Base-by-base conservation (phyloP, 2,329 filamentous ascomycete genomes). In the Leptodontidium sp. region DNA sequence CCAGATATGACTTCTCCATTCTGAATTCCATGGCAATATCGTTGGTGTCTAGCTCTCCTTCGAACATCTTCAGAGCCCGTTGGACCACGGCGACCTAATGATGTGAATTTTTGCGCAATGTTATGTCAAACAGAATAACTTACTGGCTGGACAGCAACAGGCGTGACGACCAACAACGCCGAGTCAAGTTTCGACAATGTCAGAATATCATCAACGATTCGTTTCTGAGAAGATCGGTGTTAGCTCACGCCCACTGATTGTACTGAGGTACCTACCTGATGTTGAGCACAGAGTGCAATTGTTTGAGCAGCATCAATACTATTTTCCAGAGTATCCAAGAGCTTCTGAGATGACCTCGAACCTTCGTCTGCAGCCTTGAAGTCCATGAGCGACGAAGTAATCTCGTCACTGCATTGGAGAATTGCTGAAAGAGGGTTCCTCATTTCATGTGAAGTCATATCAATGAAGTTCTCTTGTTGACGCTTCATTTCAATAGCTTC, bases 401-500 rank as follows among this genome's bases (percentile, higher is more conserved):
- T 93, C 77, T 93, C 91, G 74, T 94, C 92, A 5, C 90, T 90
- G 75, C 90, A 93, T 78, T 94, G 91, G 35, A 93, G 80, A 50
- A 94, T 90, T 5, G 91, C 91, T 32, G 88, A 91, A 2, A 94
- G 82, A 0, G 91, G 91, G 73, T 94, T 94, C 24, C 91, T 87
- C 89, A 93, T 91, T 75, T 93, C 91, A 78, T 93, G 91, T 69
- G 75, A 90, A 2, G 90, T 92, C 65, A 92, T 91, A 75, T 92
- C 90, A 72, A 92, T 91, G 75, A 92, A 92, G 72, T 91, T 91
- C 73, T 89, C 87, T 73, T 89, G 87, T 71, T 91, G 89, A 29
- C 88, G 84, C 79, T 96, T 96, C 70, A 94, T 84, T 77, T 95
- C 91, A 1, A 94, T 88, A 0, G 93, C 93, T 77, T 96, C 93